Base-by-base conservation (phyloP, 2,329 filamentous ascomycete species). In the Didymellaceae sp. region DNA sequence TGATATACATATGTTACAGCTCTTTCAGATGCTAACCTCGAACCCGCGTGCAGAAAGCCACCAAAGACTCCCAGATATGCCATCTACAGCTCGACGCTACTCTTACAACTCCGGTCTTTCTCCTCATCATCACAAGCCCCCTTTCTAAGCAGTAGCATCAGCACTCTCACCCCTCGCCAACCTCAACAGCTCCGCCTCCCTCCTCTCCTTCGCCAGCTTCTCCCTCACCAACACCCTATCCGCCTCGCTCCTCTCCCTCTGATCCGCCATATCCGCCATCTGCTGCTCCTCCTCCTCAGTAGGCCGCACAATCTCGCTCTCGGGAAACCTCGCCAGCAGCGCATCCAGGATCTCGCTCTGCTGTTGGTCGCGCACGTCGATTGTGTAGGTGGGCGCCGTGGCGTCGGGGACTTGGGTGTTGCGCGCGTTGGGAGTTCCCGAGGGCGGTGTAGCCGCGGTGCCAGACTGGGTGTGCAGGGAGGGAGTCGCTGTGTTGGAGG, bases 261-360 rank as follows among this genome's bases (percentile, higher is more conserved):
- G 75, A 54, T 84, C 83, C 60, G 82, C 78, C 11, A 89, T 63
- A 60, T 82, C 78, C 57, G 75, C 74, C 72, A 88, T 73, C 74
- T 86, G 79, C 42, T 77, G 74, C 51, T 78, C 65, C 61, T 92
- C 88, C 65, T 86, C 80, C 2, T 76, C 71, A 1, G 82, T 86
- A 2, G 86, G 78, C 53, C 79, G 64, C 1, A 91, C 68, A 18
- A 75, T 68, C 22, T 75, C 68, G 20, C 76, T 72, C 8, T 87
- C 88, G 16, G 82, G 81, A 16, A 87, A 89, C 70, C 85, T 78
- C 50, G 76, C 74, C 30, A 91, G 68, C 44, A 92, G 78, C 50
- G 83, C 79, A 39, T 79, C 73, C 14, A 91, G 75, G 53, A 92
- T 91, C 26, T 83, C 77, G 3, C 78, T 75, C 33, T 84, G 85